These are phyloP conservation scores for Coemansia sp. DNA, from an alignment of 192 early-diverging fungal genomes.

Conservation along the genomic window DNA sequence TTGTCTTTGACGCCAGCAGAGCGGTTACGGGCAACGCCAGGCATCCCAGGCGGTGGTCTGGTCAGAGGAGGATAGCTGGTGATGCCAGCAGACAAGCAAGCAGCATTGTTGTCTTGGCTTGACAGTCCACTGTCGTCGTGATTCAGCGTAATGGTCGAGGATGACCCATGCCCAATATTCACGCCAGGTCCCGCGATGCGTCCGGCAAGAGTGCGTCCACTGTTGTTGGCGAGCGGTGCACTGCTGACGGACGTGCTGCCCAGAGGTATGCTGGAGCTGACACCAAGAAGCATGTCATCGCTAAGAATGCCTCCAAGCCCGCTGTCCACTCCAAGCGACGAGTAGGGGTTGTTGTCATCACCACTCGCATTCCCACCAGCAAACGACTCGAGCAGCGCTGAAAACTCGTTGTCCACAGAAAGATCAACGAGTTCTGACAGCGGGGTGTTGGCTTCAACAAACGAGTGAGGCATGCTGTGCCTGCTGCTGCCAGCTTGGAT, in stretches of 20 bases:
- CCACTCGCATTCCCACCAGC: conserved; percentile 20
- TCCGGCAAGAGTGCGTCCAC: conserved; percentile 14
- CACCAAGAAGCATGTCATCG: conserved; percentile 25
- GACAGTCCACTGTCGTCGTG: conserved; percentile 35
- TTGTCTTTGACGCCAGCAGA: conserved; percentile 7
- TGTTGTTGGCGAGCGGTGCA: conserved; percentile 17
- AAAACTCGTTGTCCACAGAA: conserved; percentile 43
- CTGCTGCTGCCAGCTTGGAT: not conserved
- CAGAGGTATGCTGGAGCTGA: conserved; percentile 12
- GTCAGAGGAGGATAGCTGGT: conserved; percentile 7
- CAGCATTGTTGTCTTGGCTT: conserved; percentile 17
- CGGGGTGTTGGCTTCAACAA: conserved; percentile 9
- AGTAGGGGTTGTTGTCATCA: conserved; percentile 32
- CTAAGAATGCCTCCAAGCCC: conserved; percentile 17
- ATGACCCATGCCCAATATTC: conserved; percentile 37
- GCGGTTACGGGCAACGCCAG: conserved; percentile 29
- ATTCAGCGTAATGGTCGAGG: conserved; percentile 52
- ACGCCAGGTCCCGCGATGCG: conserved; percentile 5
- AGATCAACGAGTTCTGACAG: conserved; percentile 36
- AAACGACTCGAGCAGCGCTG: conserved; percentile 52
- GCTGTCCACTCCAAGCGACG: conserved; percentile 27
- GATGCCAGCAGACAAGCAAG: not conserved
- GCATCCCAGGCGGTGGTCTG: conserved; percentile 41
- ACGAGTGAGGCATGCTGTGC: not conserved
- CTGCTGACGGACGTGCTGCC: conserved; percentile 8